Base-by-base conservation (phyloP, 495 filamentous ascomycete species). In the Lepidopterella palustris region DNA sequence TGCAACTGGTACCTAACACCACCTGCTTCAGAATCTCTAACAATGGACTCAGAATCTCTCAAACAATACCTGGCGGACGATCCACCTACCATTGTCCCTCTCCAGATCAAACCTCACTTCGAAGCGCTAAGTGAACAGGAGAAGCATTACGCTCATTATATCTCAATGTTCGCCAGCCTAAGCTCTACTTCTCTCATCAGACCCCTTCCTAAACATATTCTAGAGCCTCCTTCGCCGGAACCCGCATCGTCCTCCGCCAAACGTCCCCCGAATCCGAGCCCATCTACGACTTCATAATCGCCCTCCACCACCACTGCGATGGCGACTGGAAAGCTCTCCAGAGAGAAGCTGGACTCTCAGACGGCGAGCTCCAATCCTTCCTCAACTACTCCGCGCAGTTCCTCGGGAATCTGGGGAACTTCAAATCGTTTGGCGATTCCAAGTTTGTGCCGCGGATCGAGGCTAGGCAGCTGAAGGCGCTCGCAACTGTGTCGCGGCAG, bases 391-490 rank as follows among this genome's bases (percentile, higher is more conserved):
- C 90, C 1, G 84, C 86, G 2, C 87, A 92, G 68, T 93, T 97
- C 71, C 77, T 98, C 5, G 91, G 91, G 25, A 97, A 97, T 69
- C 75, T 80, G 49, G 93, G 93, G 47, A 98, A 98, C 72, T 98
- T 95, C 77, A 97, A 97, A 75, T 87, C 87, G 27, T 96, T 97
- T 64, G 93, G 93, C 31, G 93, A 98, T 71, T 82, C 85, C 59
- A 98, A 97, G 69, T 96, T 97, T 72, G 84, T 98, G 55, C 93
- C 93, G 8, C 80, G 92, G 42, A 80, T 91, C 58, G 71, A 80
- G 11, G 76, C 83, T 50, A 79, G 83, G 18, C 79, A 80, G 28
- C 79, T 98, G 56, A 79, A 84, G 31, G 82, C 84, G 59, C 74
- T 98, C n/a, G 85, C 88, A 21, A 79, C 83, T 20, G 74, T 75